Percentiles rank a stretch among this genome's conserved stretches.
phyloP scores from a whole-genome alignment of 495 filamentous ascomycete genomes.

The Penicillium steckii region DNA sequence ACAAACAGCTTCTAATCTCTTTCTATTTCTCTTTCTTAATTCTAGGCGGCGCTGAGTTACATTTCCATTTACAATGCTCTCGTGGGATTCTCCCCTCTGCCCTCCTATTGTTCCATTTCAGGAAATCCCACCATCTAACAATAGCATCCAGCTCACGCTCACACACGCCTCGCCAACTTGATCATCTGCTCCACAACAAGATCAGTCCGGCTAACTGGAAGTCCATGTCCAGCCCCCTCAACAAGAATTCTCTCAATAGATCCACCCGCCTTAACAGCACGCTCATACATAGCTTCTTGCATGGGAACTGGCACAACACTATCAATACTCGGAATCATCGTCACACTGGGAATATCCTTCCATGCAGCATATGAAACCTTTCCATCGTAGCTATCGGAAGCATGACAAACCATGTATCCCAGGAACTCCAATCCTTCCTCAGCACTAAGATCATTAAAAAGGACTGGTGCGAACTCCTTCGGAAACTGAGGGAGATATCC shows the following conservation, averaged over 20 bases:
- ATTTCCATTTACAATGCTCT: no score
- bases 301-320: background rate
- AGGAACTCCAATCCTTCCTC: background rate
- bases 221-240: background rate
- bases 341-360: background rate
- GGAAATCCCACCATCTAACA: no score
- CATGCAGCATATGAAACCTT: background rate
- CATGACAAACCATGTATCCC: background rate
- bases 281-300: conserved; percentile 1
- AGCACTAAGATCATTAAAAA: background rate
- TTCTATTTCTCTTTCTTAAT: no score
- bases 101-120: no score
- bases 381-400: background rate
- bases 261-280: background rate
- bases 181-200: background rate
- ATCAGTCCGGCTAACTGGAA: background rate
- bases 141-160: no score
- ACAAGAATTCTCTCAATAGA: background rate
- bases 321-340: background rate
- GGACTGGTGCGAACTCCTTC: background rate
- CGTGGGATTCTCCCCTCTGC: no score
- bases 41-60: no score
- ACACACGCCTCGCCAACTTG: background rate
- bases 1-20: no score
- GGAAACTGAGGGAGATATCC: background rate